Conservation (phyloP, 257 asterid genomes). For the Leptodermis oblonga region DNA sequence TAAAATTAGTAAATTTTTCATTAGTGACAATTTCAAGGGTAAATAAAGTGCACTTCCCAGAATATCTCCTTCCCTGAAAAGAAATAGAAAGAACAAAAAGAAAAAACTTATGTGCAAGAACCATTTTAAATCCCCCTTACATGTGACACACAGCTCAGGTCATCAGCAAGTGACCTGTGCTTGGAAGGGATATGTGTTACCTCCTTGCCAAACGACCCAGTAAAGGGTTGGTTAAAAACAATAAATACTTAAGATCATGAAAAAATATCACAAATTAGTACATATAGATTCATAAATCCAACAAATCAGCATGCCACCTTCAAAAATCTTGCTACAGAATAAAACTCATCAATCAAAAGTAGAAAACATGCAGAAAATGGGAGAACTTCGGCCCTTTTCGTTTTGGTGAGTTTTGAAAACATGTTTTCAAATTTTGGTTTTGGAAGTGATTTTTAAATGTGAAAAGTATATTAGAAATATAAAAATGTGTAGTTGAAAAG, state of each 20-base stretch:
- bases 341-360: neutral
- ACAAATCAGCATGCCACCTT: neutral
- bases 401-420: too few species aligned
- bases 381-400: too few species aligned
- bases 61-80: neutral
- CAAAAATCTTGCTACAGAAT: neutral
- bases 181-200: neutral
- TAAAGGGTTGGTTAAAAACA: neutral
- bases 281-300: neutral
- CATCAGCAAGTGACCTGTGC: too few species aligned
- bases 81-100: neutral
- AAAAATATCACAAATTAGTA: neutral
- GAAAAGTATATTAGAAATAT: too few species aligned
- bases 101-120: neutral
- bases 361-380: neutral
- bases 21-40: neutral
- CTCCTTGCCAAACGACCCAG: neutral
- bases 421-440: too few species aligned
- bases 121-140: neutral
- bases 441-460: too few species aligned
- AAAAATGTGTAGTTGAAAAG: too few species aligned
- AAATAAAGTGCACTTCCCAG: slow-evolving; percentile 3
- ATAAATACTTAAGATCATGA: neutral
- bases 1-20: neutral
- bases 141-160: too few species aligned